Evolutionary conservation across 164 flowering plant species (phyloP), one percentile per base, ranked within the genome.

Genomic region (Berberis thunbergii): DNA sequence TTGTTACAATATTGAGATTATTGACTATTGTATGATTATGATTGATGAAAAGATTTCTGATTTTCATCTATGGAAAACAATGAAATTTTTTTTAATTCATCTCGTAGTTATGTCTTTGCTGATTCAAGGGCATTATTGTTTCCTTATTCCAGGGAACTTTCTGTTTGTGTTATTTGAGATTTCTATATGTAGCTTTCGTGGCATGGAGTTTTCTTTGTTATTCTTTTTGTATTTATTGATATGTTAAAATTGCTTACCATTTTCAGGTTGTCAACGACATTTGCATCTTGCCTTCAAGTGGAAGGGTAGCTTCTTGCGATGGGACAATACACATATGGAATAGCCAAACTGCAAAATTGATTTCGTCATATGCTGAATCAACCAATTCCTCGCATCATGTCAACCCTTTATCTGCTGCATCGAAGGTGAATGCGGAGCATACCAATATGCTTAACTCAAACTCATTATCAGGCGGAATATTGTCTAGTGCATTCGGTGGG

Each of bases 281-380:
- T 8, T 76, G 87, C 66, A 46, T 86, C 67, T 70, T 94, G 50
- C 79, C 95, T 69, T 78, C 86, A 45, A 73, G 76, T 68, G 94
- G 86, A 73, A 82, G 92, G 74, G 74, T 88, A 57, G 98, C 98
- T 77, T 94, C 98, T 63, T 94, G 92, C 79, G 98, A 94, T 78
- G 98, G 97, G 67, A 94, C 89, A 10, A 74, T 94, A 62, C 98
- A 94, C 74, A 70, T 94, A 58, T 94, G 98, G 98, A 86, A 88
- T 74, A 78, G 96, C 73, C 87, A 75, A 72, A 84, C 85, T 6
- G 96, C 92, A 57, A 94, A 90, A 70, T 67, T 77, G 50, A 80
- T 88, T 64, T 80, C 88, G 63, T 68, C 77, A 43, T 80, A 83
- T 77, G 61, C 95, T 58, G 98, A 94, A 69, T 76, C 92, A 8